phyloP scores from a whole-genome alignment of 169 alveolate genomes.

The Cryptosporidium meleagridis region DNA sequence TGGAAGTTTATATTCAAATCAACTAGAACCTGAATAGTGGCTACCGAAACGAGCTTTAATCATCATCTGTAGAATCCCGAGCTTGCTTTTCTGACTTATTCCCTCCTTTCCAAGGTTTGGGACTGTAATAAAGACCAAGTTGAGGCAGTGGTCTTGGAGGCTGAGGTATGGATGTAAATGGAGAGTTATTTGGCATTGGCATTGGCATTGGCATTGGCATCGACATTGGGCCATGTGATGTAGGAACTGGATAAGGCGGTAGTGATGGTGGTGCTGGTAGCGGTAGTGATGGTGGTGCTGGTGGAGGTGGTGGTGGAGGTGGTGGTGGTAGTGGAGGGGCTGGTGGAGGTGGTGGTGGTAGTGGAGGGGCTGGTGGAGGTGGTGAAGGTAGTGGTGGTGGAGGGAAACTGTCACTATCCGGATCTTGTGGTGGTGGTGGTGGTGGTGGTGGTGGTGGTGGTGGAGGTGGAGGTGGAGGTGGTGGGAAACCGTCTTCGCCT shows the following conservation, averaged over 20 bases:
- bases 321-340: neutral
- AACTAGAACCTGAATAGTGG: too few species aligned
- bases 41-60: too few species aligned
- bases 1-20: too few species aligned
- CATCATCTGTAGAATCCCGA: too few species aligned
- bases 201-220: neutral
- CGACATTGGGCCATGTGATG: neutral
- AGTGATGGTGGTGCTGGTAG: slow-evolving; percentile 4
- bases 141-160: too few species aligned
- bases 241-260: neutral
- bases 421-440: neutral
- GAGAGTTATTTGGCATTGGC: neutral
- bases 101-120: too few species aligned
- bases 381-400: neutral
- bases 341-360: neutral
- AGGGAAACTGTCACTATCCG: too few species aligned
- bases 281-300: neutral
- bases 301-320: slow-evolving; percentile 17
- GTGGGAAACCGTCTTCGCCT: too few species aligned
- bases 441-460: neutral
- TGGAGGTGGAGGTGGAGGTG: neutral
- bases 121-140: too few species aligned
- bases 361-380: neutral
- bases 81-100: too few species aligned
- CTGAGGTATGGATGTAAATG: neutral